These are phyloP conservation scores for Tetrahymena malaccensis DNA, from an alignment of 73 alveolate genomes.

Conservation along the genomic window DNA sequence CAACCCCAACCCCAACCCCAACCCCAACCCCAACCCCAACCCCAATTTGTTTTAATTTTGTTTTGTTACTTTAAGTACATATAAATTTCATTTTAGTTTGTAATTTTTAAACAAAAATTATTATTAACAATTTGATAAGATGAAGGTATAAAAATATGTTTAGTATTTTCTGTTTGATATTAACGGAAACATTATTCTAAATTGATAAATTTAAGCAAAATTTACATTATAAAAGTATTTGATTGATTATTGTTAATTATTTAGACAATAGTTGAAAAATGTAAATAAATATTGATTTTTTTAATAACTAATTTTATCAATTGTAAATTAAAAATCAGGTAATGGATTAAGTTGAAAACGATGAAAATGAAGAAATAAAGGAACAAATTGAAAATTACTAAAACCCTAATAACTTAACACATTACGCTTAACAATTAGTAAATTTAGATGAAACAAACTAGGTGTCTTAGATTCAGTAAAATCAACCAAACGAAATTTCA, in stretches of 20 bases:
- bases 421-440: not conserved
- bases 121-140: too few relatives aligned
- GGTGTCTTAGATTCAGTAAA: not conserved
- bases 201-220: not conserved
- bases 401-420: not conserved
- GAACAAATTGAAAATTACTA: not conserved
- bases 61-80: not conserved
- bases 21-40: slow-evolving; percentile 5
- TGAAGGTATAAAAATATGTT: too few relatives aligned
- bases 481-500: not conserved
- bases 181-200: not conserved
- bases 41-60: not conserved
- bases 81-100: not conserved
- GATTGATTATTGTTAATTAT: not conserved
- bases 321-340: not conserved
- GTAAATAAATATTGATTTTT: not conserved
- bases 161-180: too few relatives aligned
- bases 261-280: not conserved
- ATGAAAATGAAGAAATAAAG: not conserved
- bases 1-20: slow-evolving; percentile 5
- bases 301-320: not conserved
- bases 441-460: not conserved
- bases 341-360: not conserved
- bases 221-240: too few relatives aligned
- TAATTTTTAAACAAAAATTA: not conserved